These are phyloP conservation scores for Hanseniaspora pseudoguilliermondii DNA, from an alignment of 805 yeast species.

Conservation along the genomic window DNA sequence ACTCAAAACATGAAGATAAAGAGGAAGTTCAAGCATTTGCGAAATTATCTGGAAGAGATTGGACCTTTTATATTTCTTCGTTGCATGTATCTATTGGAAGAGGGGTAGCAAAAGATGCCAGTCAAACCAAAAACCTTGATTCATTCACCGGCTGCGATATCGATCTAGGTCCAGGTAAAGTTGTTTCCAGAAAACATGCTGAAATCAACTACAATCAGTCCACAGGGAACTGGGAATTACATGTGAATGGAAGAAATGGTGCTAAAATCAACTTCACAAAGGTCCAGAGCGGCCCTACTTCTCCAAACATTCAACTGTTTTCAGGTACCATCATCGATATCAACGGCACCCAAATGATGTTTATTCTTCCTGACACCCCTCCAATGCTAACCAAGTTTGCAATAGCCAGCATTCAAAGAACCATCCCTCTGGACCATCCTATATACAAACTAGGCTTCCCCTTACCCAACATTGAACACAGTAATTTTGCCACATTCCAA, in stretches of 20 bases:
- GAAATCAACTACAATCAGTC: constrained; percentile 62
- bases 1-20: constrained; percentile 44
- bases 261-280: constrained; percentile 67
- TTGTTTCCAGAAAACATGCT: constrained; percentile 89
- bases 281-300: constrained; percentile 33
- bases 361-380: constrained; percentile 80
- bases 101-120: constrained; percentile 7
- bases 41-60: constrained; percentile 78
- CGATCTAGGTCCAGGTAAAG: constrained; percentile 93
- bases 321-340: constrained; percentile 89
- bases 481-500: not conserved
- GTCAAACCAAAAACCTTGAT: not conserved
- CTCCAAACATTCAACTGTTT: constrained; percentile 42
- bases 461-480: constrained; percentile 17
- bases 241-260: constrained; percentile 81
- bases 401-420: constrained; percentile 24
- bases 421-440: constrained; percentile 7
- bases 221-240: constrained; percentile 73
- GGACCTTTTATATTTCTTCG: constrained; percentile 88
- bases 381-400: constrained; percentile 45
- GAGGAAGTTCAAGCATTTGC: constrained; percentile 94
- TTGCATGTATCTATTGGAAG: constrained; percentile 75
- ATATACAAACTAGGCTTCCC: constrained; percentile 16
- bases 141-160: constrained; percentile 39
- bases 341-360: constrained; percentile 98